These are phyloP conservation scores for Sarocladium kiliense DNA, from an alignment of 2,329 filamentous ascomycete genomes.

Conservation along the genomic window DNA sequence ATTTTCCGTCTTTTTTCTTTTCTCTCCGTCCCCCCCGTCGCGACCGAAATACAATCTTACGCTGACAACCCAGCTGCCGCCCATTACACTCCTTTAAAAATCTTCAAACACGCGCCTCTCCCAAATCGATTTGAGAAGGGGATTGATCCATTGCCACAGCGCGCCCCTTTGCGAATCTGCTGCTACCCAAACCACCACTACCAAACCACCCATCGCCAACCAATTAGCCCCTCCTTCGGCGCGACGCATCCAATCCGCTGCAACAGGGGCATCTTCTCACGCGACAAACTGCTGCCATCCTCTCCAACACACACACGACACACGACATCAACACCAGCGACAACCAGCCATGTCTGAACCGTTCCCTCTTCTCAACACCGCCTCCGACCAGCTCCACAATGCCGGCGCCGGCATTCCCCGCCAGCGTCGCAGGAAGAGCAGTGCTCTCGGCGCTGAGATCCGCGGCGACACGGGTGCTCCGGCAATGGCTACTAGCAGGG, in stretches of 20 bases:
- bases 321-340: background rate
- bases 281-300: too few species aligned
- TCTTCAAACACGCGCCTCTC: background rate
- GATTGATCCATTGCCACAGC: too few species aligned
- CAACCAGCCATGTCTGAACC: constrained; percentile 41
- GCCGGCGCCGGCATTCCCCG: constrained; percentile 36
- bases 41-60: background rate
- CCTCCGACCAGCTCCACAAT: constrained; percentile 43
- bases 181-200: too few species aligned
- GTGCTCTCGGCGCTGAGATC: constrained; percentile 47
- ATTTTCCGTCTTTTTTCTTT: background rate
- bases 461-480: constrained; percentile 52
- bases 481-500: constrained; percentile 47
- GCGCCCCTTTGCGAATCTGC: too few species aligned
- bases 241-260: background rate
- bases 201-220: too few species aligned
- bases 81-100: background rate
- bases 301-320: too few species aligned
- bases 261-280: constrained; percentile 5
- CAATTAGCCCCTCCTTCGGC: constrained; percentile 1
- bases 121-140: too few species aligned
- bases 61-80: background rate
- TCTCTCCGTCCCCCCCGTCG: background rate
- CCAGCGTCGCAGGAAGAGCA: constrained; percentile 45
- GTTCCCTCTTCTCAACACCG: constrained; percentile 49